Evolutionary conservation across 345 rosid genomes (phyloP).

Genomic region (Isatis tinctoria): DNA sequence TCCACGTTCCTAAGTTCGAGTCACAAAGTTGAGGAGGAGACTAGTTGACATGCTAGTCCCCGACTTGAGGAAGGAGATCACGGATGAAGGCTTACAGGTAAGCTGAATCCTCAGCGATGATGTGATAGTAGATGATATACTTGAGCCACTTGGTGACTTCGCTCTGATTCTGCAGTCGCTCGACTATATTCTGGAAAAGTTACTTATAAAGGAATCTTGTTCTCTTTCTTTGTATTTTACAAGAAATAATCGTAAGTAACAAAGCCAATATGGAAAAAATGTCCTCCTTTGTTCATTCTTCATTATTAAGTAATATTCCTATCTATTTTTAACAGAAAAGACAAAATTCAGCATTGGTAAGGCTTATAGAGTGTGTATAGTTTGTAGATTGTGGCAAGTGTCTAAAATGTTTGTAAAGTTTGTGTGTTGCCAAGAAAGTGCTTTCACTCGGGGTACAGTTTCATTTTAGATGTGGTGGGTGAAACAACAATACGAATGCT

Average conservation of each 20-base stretch:
- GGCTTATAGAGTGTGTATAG: neutral
- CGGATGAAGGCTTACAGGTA: constrained; percentile 44
- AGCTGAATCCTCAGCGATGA: neutral
- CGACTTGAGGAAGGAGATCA: neutral
- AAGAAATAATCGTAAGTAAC: neutral
- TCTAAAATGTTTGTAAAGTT: neutral
- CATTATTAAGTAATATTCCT: neutral
- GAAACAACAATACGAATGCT: too few relatives aligned
- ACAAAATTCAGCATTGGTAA: too few relatives aligned
- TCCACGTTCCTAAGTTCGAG: neutral
- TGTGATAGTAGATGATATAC: neutral
- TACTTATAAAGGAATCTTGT: neutral
- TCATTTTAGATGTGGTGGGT: too few relatives aligned
- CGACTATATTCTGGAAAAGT: neutral
- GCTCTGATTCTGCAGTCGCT: neutral
- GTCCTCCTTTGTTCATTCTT: neutral
- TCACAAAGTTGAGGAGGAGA: neutral
- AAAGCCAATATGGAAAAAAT: neutral
- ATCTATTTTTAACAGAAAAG: neutral
- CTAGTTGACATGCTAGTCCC: neutral
- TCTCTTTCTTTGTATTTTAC: neutral
- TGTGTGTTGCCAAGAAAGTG: neutral
- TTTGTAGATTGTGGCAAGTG: neutral
- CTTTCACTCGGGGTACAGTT: neutral
- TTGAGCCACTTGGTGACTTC: neutral